These are phyloP conservation scores for Chrysopogon serrulatus DNA, from an alignment of 176 grass and related monocot species.

Conservation along the genomic window DNA sequence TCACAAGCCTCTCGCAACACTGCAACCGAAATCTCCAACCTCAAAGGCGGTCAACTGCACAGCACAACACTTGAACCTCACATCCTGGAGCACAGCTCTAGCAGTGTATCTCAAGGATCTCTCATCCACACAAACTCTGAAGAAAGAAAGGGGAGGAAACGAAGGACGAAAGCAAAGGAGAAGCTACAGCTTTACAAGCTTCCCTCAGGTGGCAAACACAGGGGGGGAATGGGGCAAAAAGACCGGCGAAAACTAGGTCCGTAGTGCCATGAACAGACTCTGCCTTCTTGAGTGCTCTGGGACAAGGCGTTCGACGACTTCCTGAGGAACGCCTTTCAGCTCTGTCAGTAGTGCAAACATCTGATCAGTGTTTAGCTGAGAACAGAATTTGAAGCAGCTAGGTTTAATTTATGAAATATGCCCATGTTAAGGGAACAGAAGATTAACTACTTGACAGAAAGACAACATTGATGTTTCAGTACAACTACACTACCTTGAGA, in stretches of 20 bases:
- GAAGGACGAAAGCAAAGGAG: conserved; percentile 6
- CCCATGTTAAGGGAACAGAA: not conserved
- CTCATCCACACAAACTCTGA: conserved; percentile 28
- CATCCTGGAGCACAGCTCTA: not conserved
- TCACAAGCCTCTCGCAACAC: conserved; percentile 9
- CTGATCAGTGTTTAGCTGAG: conserved; percentile 8
- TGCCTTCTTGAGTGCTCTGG: conserved; percentile 83
- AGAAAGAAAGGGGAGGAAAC: not conserved
- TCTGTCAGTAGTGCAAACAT: conserved; percentile 44
- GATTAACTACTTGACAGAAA: not conserved
- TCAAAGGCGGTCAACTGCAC: conserved; percentile 19
- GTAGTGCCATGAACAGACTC: conserved; percentile 88
- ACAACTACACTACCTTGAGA: conserved; percentile 49
- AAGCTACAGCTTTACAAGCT: conserved; percentile 57
- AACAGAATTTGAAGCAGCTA: not conserved
- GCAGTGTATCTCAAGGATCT: not conserved
- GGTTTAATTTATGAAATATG: not conserved
- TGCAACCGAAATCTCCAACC: not conserved
- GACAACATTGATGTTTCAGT: not conserved
- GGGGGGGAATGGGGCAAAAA: not conserved
- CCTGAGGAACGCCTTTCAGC: conserved; percentile 51
- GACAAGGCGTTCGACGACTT: conserved; percentile 56
- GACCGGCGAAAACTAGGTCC: conserved; percentile 32
- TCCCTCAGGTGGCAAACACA: conserved; percentile 18
- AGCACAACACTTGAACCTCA: conserved; percentile 20